Evolutionary conservation across 352 stramenopile genomes (phyloP).

Genomic region (Phytopythium litorale): DNA sequence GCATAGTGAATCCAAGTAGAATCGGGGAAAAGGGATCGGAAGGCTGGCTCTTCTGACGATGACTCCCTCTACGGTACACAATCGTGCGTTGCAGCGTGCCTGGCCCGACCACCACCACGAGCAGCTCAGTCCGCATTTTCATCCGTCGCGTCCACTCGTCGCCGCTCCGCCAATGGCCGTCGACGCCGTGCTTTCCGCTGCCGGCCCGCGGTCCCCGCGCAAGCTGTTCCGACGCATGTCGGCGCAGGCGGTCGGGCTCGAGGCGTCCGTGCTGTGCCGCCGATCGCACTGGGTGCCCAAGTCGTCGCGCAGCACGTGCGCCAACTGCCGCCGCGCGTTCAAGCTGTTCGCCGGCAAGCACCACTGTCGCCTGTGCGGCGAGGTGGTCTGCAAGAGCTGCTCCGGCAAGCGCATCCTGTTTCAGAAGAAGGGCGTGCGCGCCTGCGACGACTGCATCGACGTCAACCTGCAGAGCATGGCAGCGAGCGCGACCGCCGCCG

Average conservation of each 20-base stretch:
- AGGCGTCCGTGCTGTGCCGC: constrained; percentile 62
- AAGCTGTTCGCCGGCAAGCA: constrained; percentile 65
- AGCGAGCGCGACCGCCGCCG: background rate
- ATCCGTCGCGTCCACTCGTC: background rate
- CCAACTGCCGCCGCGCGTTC: constrained; percentile 62
- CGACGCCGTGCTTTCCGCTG: constrained; percentile 6
- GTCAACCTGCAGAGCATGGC: constrained; percentile 38
- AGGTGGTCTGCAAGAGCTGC: constrained; percentile 71
- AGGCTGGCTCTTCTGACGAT: background rate
- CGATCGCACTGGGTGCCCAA: constrained; percentile 76
- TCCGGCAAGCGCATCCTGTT: constrained; percentile 72
- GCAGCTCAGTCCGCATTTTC: constrained; percentile 5
- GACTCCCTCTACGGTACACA: background rate
- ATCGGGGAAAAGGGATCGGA: constrained; percentile 3
- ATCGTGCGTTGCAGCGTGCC: constrained; percentile 8
- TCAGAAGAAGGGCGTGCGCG: constrained; percentile 66
- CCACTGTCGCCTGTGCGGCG: constrained; percentile 75
- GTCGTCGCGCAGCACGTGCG: constrained; percentile 54
- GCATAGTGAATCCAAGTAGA: constrained; percentile 1
- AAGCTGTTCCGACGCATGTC: constrained; percentile 56
- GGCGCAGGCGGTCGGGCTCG: constrained; percentile 62
- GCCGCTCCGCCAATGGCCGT: background rate
- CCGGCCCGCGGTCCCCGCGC: constrained; percentile 2
- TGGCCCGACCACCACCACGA: too few relatives aligned
- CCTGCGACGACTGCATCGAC: constrained; percentile 74